phyloP scores from a whole-genome alignment of 768 basidiomycete species.

The Macrolepiota dolichaula region DNA sequence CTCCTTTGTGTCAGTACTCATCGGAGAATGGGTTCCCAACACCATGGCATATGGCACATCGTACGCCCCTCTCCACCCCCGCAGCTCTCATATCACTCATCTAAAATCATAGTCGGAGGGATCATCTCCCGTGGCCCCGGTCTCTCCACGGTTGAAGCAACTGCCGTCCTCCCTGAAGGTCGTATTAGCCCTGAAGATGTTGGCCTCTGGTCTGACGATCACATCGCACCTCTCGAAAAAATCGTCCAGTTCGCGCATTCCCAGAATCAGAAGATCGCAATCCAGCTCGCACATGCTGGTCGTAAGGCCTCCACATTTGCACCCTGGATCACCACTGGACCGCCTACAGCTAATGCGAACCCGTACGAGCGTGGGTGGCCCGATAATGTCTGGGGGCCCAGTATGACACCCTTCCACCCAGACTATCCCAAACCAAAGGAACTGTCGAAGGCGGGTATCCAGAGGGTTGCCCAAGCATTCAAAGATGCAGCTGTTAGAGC shows the following conservation, averaged over 20 bases:
- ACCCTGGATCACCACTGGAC: conserved; percentile 47
- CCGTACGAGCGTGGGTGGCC: conserved; percentile 48
- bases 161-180: conserved; percentile 56
- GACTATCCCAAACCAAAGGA: conserved; percentile 51
- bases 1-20: conserved; percentile 62
- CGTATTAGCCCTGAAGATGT: conserved; percentile 66
- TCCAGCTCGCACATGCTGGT: conserved; percentile 77
- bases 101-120: conserved; percentile 38
- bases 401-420: conserved; percentile 40
- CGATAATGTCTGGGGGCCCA: conserved; percentile 55
- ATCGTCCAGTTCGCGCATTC: conserved; percentile 73
- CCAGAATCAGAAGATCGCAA: conserved; percentile 64
- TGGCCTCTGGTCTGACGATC: conserved; percentile 64
- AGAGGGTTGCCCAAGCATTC: conserved; percentile 53
- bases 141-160: conserved; percentile 62
- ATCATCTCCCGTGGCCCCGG: conserved; percentile 54
- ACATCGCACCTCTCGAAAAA: conserved; percentile 35
- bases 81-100: conserved; percentile 9
- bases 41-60: conserved; percentile 58
- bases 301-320: conserved; percentile 66
- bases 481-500: conserved; percentile 47
- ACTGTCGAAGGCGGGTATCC: conserved; percentile 54
- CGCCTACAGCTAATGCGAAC: conserved; percentile 22
- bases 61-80: conserved; percentile 36
- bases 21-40: conserved; percentile 48